These are phyloP conservation scores for Magnaporthiopsis poae DNA, from an alignment of 2,329 filamentous ascomycete species.

Conservation along the genomic window DNA sequence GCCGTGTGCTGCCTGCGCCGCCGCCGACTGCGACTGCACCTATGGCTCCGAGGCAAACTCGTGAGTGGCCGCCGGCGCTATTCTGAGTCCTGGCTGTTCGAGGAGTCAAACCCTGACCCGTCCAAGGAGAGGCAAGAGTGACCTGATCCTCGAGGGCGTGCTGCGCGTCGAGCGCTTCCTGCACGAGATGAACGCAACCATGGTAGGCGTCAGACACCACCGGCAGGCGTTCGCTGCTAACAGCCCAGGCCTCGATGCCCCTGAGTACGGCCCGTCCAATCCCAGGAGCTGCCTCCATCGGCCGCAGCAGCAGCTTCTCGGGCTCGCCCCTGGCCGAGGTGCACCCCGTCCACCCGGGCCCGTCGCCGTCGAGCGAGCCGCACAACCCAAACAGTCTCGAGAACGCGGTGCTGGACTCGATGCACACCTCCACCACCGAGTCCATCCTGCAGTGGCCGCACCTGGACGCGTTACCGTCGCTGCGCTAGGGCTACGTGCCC, in stretches of 20 bases:
- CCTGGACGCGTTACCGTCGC: constrained; percentile 33
- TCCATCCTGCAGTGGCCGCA: constrained; percentile 42
- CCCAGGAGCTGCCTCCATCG: neutral
- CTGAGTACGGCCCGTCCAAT: constrained; percentile 7
- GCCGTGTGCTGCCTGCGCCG: constrained; percentile 7
- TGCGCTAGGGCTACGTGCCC: constrained; percentile 32
- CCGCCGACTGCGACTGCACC: constrained; percentile 7
- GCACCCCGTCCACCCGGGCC: constrained; percentile 7
- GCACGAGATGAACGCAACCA: constrained; percentile 31
- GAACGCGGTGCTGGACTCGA: constrained; percentile 39
- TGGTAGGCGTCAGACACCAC: constrained; percentile 21
- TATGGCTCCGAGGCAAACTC: constrained; percentile 9
- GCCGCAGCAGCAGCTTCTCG: constrained; percentile 14
- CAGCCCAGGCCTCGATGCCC: neutral
- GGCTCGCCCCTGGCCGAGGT: constrained; percentile 12
- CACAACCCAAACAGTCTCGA: constrained; percentile 23
- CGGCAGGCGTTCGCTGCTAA: neutral
- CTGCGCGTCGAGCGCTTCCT: constrained; percentile 37
- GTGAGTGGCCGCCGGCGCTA: neutral
- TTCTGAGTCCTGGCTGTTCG: too few species aligned
- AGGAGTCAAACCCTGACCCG: neutral
- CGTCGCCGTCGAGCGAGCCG: constrained; percentile 12
- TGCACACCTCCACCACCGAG: constrained; percentile 42
- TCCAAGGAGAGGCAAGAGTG: constrained; percentile 27
- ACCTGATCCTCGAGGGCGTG: constrained; percentile 41